Evolutionary conservation across 2,329 filamentous ascomycete species (phyloP).

Genomic region (Fusarium dimerum): DNA sequence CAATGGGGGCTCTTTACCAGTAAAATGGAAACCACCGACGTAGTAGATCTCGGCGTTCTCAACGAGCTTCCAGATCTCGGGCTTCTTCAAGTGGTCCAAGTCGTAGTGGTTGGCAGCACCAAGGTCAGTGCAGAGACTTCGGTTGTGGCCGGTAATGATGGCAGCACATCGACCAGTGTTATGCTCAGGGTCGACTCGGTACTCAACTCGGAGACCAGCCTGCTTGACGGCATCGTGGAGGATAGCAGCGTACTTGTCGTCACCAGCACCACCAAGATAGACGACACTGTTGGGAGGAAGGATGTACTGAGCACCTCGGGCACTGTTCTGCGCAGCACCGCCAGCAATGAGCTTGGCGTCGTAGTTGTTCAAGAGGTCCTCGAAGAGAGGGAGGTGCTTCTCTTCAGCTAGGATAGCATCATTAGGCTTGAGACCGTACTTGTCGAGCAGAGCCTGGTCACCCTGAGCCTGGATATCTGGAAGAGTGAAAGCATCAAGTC

Average conservation of each 20-base stretch:
- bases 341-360: conserved; percentile 94
- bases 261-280: conserved; percentile 90
- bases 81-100: conserved; percentile 86
- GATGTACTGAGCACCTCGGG: conserved; percentile 94
- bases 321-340: conserved; percentile 96
- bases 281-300: conserved; percentile 86
- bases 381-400: conserved; percentile 86
- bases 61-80: conserved; percentile 88
- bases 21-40: conserved; percentile 96
- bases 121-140: conserved; percentile 91
- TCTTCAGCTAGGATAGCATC: conserved; percentile 96
- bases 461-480: conserved; percentile 88
- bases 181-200: conserved; percentile 81
- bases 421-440: conserved; percentile 93
- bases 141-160: conserved; percentile 95
- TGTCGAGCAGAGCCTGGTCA: conserved; percentile 80
- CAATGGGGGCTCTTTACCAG: conserved; percentile 44
- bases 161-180: conserved; percentile 94
- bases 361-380: conserved; percentile 90
- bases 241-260: conserved; percentile 93
- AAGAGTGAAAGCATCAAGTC: conserved; percentile 11
- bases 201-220: conserved; percentile 90
- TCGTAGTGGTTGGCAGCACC: conserved; percentile 97
- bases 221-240: conserved; percentile 83
- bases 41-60: conserved; percentile 89